These are phyloP conservation scores for Takakia lepidozioides DNA, from an alignment of 225 moss, liverwort and hornwort genomes.

Conservation along the genomic window DNA sequence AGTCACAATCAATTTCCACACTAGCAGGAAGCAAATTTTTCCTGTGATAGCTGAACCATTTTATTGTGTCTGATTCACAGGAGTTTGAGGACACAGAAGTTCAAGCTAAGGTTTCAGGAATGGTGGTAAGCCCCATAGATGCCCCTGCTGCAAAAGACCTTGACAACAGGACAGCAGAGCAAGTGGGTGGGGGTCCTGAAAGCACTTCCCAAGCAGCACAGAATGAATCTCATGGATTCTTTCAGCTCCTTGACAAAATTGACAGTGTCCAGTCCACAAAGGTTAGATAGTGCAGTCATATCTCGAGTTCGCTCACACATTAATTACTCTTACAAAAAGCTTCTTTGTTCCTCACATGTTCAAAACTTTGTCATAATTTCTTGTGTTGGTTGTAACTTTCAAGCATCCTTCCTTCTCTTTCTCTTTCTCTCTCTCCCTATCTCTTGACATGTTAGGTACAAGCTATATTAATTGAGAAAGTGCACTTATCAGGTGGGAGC, in stretches of 20 bases:
- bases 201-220: conserved; percentile 14
- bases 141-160: no score
- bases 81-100: conserved; percentile 56
- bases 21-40: no score
- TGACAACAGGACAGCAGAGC: conserved; percentile 34
- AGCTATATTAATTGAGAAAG: no score
- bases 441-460: no score
- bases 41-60: no score
- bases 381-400: neutral
- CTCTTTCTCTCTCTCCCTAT: neutral
- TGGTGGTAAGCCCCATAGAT: conserved; percentile 52
- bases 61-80: conserved; percentile 16
- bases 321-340: no score
- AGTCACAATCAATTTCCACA: no score
- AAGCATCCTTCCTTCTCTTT: neutral
- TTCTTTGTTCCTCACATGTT: no score
- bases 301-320: no score
- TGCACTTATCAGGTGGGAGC: conserved; percentile 43
- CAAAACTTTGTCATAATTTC: no score
- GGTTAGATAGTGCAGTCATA: no score
- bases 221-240: conserved; percentile 37
- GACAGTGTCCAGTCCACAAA: conserved; percentile 28
- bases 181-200: conserved; percentile 18
- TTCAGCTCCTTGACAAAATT: conserved; percentile 54
- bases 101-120: conserved; percentile 39